phyloP scores from a whole-genome alignment of 1,139 yeast species.

The Yamadazyma jaroonii region DNA sequence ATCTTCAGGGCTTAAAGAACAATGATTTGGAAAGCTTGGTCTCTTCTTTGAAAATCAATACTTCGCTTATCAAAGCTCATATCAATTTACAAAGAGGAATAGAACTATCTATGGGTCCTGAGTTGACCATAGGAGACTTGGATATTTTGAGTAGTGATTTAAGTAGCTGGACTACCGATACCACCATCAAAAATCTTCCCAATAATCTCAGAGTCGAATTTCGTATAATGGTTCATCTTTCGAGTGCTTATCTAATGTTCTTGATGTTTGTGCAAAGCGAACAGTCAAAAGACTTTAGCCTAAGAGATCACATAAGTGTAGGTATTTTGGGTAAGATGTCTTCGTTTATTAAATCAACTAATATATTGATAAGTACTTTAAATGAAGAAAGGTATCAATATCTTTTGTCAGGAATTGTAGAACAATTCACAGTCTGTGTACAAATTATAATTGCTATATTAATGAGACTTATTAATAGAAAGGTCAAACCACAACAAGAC shows the following conservation, averaged over 20 bases:
- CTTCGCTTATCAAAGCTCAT: conserved; percentile 27
- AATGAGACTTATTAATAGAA: conserved; percentile 21
- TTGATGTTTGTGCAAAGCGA: conserved; percentile 36
- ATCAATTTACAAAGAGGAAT: conserved; percentile 25
- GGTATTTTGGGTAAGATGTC: conserved; percentile 13
- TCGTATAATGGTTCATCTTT: conserved; percentile 27
- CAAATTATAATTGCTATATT: conserved; percentile 39
- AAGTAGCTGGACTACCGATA: conserved; percentile 25
- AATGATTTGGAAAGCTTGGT: conserved; percentile 18
- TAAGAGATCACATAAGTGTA: conserved; percentile 21
- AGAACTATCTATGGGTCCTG: conserved; percentile 20
- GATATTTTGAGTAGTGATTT: conserved; percentile 24
- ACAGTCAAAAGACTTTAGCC: conserved; percentile 22
- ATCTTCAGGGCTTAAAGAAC: conserved; percentile 18
- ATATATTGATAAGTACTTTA: conserved; percentile 6
- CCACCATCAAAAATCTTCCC: conserved; percentile 16
- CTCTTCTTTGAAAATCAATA: conserved; percentile 24
- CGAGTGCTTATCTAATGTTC: conserved; percentile 29
- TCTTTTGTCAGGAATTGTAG: conserved; percentile 27
- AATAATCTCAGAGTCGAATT: conserved; percentile 23
- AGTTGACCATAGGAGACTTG: conserved; percentile 22
- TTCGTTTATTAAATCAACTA: conserved; percentile 12
- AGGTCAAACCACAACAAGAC: conserved; percentile 12
- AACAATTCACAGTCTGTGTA: conserved; percentile 28
- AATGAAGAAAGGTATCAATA: conserved; percentile 17